These are phyloP conservation scores for Candida orba DNA, from an alignment of 805 yeast genomes.

Conservation along the genomic window DNA sequence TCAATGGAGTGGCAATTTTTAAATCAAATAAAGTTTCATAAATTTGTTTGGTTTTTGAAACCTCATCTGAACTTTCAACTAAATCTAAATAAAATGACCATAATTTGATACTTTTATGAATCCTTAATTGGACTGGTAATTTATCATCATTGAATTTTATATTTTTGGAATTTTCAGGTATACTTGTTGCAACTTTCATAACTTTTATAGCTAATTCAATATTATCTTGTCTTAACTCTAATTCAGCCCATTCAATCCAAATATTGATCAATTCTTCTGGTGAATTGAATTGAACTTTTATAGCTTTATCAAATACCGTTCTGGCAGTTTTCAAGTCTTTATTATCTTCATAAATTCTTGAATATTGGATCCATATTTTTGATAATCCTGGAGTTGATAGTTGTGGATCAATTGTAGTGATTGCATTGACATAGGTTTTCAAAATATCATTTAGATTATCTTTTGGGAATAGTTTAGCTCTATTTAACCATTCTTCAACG, in stretches of 20 bases:
- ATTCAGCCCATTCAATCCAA: constrained; percentile 72
- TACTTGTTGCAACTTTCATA: constrained; percentile 33
- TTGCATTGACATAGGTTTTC: constrained; percentile 56
- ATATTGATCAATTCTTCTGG: constrained; percentile 60
- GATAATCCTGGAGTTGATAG: constrained; percentile 41
- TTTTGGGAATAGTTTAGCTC: constrained; percentile 41
- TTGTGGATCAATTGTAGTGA: constrained; percentile 57
- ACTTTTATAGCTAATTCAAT: constrained; percentile 37
- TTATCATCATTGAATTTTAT: constrained; percentile 33
- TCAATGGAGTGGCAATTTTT: constrained; percentile 62
- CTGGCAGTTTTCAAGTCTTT: constrained; percentile 54
- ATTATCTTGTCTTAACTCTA: constrained; percentile 45
- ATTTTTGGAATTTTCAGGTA: constrained; percentile 27
- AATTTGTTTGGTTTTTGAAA: constrained; percentile 30
- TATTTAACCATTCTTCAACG: constrained; percentile 61
- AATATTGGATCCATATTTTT: constrained; percentile 64
- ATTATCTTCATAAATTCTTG: constrained; percentile 50
- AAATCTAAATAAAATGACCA: constrained; percentile 75
- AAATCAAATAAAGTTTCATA: constrained; percentile 50
- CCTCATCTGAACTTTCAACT: constrained; percentile 47
- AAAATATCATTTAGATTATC: constrained; percentile 37
- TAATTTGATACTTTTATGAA: constrained; percentile 53
- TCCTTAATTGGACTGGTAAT: constrained; percentile 47
- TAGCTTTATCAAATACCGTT: constrained; percentile 54
- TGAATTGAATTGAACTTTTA: constrained; percentile 59